These are phyloP conservation scores for Luzula sylvatica DNA, from an alignment of 176 grass and related monocot genomes.

Conservation along the genomic window DNA sequence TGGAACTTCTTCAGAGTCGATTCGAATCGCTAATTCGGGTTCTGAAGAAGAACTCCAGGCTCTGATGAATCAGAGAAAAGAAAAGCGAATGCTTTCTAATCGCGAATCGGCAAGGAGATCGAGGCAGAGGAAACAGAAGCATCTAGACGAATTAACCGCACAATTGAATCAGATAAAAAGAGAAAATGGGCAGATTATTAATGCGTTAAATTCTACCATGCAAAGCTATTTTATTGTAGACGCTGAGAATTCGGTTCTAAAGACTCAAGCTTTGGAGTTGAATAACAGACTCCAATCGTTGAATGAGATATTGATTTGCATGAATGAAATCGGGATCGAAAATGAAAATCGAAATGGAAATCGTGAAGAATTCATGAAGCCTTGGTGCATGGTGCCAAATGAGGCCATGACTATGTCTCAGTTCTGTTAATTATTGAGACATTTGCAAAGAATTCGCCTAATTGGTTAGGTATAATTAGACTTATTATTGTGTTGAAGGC, in stretches of 20 bases:
- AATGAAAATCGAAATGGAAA: constrained; percentile 11
- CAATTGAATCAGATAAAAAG: constrained; percentile 52
- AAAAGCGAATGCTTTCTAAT: constrained; percentile 85
- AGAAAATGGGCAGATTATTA: constrained; percentile 60
- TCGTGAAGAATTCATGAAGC: constrained; percentile 30
- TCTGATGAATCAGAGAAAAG: constrained; percentile 54
- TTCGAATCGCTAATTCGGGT: constrained; percentile 17
- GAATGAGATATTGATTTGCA: constrained; percentile 54
- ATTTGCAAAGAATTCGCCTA: no score
- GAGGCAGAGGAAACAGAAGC: constrained; percentile 85
- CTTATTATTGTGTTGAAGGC: no score
- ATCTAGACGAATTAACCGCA: constrained; percentile 63
- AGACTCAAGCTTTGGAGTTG: constrained; percentile 70
- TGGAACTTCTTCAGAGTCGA: constrained; percentile 31
- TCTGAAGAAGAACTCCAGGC: constrained; percentile 50
- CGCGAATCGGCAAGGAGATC: constrained; percentile 82
- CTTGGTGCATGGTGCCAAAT: constrained; percentile 17
- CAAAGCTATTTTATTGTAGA: constrained; percentile 56
- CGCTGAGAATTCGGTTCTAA: constrained; percentile 77
- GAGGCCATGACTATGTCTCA: constrained; percentile 57
- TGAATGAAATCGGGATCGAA: constrained; percentile 34
- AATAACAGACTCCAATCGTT: constrained; percentile 48
- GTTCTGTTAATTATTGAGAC: constrained; percentile 59
- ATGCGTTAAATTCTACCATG: constrained; percentile 42
- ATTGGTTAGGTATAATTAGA: no score